phyloP scores from a whole-genome alignment of 1,284 basidiomycete species.

The Ceratobasidium theobromae region DNA sequence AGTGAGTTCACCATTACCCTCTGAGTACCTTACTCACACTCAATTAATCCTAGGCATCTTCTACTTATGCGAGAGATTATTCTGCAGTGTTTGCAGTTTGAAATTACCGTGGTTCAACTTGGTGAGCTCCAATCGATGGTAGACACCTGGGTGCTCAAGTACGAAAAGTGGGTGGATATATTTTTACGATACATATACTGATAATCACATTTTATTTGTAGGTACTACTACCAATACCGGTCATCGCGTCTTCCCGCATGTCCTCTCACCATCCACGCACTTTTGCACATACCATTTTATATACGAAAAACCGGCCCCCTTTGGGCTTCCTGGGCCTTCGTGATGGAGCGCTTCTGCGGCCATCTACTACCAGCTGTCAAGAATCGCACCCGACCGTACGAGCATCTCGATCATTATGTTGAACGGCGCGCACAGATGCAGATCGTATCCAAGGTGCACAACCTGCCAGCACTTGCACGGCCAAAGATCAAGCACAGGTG shows the following conservation, averaged over 20 bases:
- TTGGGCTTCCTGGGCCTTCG: slow-evolving; percentile 51
- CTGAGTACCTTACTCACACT: neutral
- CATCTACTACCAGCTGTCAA: slow-evolving; percentile 38
- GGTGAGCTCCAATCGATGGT: slow-evolving; percentile 43
- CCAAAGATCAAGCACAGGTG: neutral
- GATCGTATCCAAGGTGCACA: neutral
- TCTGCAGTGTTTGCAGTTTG: slow-evolving; percentile 47
- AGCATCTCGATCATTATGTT: slow-evolving; percentile 39
- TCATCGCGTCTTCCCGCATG: slow-evolving; percentile 43
- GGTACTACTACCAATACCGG: slow-evolving; percentile 48
- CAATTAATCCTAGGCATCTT: neutral
- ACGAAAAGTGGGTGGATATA: slow-evolving; percentile 46
- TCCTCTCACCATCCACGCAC: slow-evolving; percentile 47
- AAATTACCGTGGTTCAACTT: slow-evolving; percentile 45
- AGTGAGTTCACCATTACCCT: slow-evolving; percentile 46
- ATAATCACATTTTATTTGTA: slow-evolving; percentile 34
- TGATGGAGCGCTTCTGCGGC: slow-evolving; percentile 43
- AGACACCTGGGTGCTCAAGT: slow-evolving; percentile 48
- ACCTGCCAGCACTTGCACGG: neutral
- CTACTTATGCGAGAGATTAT: slow-evolving; percentile 19
- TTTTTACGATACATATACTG: neutral
- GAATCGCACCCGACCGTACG: slow-evolving; percentile 40
- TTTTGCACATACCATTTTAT: slow-evolving; percentile 46
- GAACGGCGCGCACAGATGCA: slow-evolving; percentile 38
- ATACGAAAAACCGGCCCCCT: slow-evolving; percentile 45